These are phyloP conservation scores for Orbilia blumenaviensis DNA, from an alignment of 2,329 filamentous ascomycete species.

Conservation along the genomic window DNA sequence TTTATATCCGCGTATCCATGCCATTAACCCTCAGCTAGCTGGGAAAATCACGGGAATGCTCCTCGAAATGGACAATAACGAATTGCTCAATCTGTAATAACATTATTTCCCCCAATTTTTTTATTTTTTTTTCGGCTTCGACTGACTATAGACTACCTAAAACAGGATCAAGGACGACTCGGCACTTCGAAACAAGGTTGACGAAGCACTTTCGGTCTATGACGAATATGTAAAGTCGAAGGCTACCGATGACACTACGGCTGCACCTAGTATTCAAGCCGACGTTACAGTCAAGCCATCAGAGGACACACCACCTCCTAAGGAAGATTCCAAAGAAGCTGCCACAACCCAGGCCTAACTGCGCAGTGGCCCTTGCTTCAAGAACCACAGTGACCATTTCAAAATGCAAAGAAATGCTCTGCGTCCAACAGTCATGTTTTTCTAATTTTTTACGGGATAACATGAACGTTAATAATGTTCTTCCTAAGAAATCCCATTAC, in stretches of 20 bases:
- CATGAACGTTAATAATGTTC: background rate
- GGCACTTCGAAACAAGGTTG: conserved; percentile 92
- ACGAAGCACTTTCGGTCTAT: conserved; percentile 95
- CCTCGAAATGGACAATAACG: conserved; percentile 96
- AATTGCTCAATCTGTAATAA: conserved; percentile 95
- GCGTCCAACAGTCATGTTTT: background rate
- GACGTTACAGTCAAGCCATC: background rate
- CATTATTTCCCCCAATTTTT: conserved; percentile 63
- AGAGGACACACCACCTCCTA: conserved; percentile 17
- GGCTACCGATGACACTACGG: conserved; percentile 60
- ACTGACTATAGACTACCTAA: conserved; percentile 57
- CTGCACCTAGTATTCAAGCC: background rate
- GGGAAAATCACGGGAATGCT: conserved; percentile 99
- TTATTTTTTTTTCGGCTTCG: background rate
- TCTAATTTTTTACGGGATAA: background rate
- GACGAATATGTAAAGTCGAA: conserved; percentile 98
- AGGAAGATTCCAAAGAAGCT: conserved; percentile 31
- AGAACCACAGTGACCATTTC: background rate
- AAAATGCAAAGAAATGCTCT: background rate
- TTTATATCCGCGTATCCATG: conserved; percentile 97
- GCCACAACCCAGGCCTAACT: conserved; percentile 18
- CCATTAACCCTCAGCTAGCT: conserved; percentile 91
- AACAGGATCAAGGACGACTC: conserved; percentile 84
- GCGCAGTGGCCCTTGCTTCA: background rate
- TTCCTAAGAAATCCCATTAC: background rate